Evolutionary conservation across 2,329 filamentous ascomycete species (phyloP).

Genomic region (Chrysoporthe deuterocubensis): DNA sequence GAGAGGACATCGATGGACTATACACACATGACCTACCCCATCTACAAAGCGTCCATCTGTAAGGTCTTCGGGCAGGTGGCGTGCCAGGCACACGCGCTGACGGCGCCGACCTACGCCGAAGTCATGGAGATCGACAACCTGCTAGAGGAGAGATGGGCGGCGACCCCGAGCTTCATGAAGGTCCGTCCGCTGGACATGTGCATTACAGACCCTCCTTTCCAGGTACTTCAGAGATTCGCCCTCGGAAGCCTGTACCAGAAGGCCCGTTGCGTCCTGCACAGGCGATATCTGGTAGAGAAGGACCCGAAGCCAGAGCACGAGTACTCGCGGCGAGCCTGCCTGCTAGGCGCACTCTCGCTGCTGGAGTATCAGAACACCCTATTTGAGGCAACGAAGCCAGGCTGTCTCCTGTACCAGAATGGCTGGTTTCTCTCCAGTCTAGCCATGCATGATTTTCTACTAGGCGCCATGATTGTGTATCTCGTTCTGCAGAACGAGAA

Average conservation of each 20-base stretch:
- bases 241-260: slow-evolving; percentile 59
- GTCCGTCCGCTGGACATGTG: slow-evolving; percentile 53
- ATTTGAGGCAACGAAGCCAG: slow-evolving; percentile 54
- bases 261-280: slow-evolving; percentile 58
- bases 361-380: slow-evolving; percentile 53
- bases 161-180: slow-evolving; percentile 53
- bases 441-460: slow-evolving; percentile 63
- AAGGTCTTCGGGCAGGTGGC: slow-evolving; percentile 55
- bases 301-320: slow-evolving; percentile 49
- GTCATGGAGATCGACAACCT: slow-evolving; percentile 52
- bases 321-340: slow-evolving; percentile 55
- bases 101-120: slow-evolving; percentile 52
- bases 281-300: slow-evolving; percentile 54
- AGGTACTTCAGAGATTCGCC: slow-evolving; percentile 58
- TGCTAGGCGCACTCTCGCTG: slow-evolving; percentile 53
- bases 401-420: slow-evolving; percentile 55
- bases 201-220: slow-evolving; percentile 50
- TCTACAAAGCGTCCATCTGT: slow-evolving; percentile 54
- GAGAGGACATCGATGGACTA: slow-evolving; percentile 61
- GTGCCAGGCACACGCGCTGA: slow-evolving; percentile 53
- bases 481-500: slow-evolving; percentile 51
- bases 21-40: slow-evolving; percentile 61
- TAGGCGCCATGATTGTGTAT: slow-evolving; percentile 65
- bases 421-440: slow-evolving; percentile 63
- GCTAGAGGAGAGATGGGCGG: slow-evolving; percentile 50